Evolutionary conservation across 768 basidiomycete genomes (phyloP), one percentile per base, ranked within the genome.

Genomic region (Pleurotus citrinopileatus): DNA sequence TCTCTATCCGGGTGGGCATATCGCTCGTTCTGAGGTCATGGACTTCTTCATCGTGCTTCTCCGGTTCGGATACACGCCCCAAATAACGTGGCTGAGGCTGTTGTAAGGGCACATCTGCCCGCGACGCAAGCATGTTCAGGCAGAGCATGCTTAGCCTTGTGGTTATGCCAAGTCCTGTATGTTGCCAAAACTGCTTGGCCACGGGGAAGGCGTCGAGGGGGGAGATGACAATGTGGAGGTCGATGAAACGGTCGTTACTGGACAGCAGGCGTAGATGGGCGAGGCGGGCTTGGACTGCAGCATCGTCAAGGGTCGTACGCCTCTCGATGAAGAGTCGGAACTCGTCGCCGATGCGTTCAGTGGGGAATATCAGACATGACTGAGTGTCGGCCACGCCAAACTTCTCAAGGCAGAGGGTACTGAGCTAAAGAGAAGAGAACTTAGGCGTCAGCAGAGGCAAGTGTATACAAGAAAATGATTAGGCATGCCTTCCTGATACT

Each of bases 111-210:
- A n/a, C n/a, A n/a, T n/a, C n/a, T n/a, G n/a, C n/a, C n/a, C n/a
- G n/a, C n/a, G n/a, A n/a, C n/a, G 84, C 80, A 1, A 94, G 75
- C 61, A 92, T 73, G 25, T 83, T 75, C 38, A 98, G 75, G 64
- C 90, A 94, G 54, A 83, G 77, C 55, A 94, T 93, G 3, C 94
- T 94, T 17, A 89, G 71, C 5, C 96, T 85, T 56, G 91, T 94
- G 2, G 90, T 93, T 36, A 99, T 86, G 1, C 95, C 94, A 55
- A 89, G 73, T 0, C 96, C 96, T 0, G 89, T 84, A 66, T 98
- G 96, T 60, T 98, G 95, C 96, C 96, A 98, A 69, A 95, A 98
- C 67, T 93, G 80, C 65, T 91, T 96, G 6, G 91, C 93, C 5
- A 87, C 66, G 7, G 78, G 62, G 60, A 79, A 86, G 3, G 79